Percentiles rank a stretch among this genome's conserved stretches.
phyloP scores from a whole-genome alignment of 768 basidiomycete species.

The Tylopilus felleus region DNA sequence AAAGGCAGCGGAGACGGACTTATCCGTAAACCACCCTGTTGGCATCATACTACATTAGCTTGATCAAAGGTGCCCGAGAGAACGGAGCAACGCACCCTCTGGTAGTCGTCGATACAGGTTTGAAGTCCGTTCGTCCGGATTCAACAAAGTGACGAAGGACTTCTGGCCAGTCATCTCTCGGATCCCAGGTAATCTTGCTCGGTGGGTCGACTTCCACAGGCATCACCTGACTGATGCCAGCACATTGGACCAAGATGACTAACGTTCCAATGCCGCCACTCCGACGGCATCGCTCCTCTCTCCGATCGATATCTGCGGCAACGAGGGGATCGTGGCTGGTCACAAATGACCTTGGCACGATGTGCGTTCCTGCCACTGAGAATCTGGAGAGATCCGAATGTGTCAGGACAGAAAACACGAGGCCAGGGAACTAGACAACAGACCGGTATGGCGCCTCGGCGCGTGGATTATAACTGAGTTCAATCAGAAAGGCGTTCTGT shows the following conservation, averaged over 20 bases:
- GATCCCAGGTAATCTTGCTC: constrained; percentile 72
- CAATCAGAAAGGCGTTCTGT: constrained; percentile 71
- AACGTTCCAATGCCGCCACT: constrained; percentile 74
- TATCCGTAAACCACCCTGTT: constrained; percentile 45
- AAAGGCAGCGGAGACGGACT: constrained; percentile 2
- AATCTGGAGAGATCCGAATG: constrained; percentile 49
- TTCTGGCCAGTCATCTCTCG: constrained; percentile 67
- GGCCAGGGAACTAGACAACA: constrained; percentile 30
- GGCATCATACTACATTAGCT: constrained; percentile 3
- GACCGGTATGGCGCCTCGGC: constrained; percentile 64
- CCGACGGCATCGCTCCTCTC: constrained; percentile 75
- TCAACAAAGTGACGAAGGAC: constrained; percentile 72
- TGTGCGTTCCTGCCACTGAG: constrained; percentile 61
- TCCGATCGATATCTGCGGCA: constrained; percentile 69
- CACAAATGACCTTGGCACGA: constrained; percentile 70
- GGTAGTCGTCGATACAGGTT: constrained; percentile 75
- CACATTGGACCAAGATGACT: constrained; percentile 75
- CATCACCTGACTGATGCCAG: constrained; percentile 75
- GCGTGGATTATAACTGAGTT: constrained; percentile 55
- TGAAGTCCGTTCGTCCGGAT: constrained; percentile 70
- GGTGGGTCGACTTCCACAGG: constrained; percentile 84
- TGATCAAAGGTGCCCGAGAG: neutral
- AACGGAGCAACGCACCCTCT: constrained; percentile 55
- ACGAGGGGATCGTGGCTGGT: constrained; percentile 67
- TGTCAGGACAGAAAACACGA: constrained; percentile 14